These are phyloP conservation scores for Curvularia spicifera DNA, from an alignment of 2,329 filamentous ascomycete species.

Conservation along the genomic window DNA sequence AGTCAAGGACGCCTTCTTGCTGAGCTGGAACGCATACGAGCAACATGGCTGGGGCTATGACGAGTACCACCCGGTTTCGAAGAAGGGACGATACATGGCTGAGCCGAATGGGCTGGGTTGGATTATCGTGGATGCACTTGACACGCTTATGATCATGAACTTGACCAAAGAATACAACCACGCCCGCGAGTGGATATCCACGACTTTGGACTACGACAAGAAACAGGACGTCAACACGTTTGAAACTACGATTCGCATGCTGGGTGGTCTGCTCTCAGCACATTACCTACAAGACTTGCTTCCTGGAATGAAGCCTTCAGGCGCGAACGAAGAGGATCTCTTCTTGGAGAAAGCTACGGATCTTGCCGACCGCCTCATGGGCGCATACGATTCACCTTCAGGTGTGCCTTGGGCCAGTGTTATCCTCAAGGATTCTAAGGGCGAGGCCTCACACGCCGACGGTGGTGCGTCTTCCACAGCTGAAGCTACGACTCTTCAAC, in stretches of 20 bases:
- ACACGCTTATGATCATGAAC: slow-evolving; percentile 99
- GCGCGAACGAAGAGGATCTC: slow-evolving; percentile 80
- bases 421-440: slow-evolving; percentile 77
- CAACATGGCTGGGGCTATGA: slow-evolving; percentile 94
- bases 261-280: slow-evolving; percentile 89
- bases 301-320: slow-evolving; percentile 77
- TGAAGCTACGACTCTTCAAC: slow-evolving; percentile 88
- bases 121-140: slow-evolving; percentile 96
- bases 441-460: slow-evolving; percentile 82
- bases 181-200: slow-evolving; percentile 87
- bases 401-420: slow-evolving; percentile 91
- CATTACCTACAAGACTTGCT: slow-evolving; percentile 91
- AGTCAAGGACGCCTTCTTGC: slow-evolving; percentile 86
- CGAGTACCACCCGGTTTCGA: slow-evolving; percentile 83
- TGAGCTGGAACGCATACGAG: slow-evolving; percentile 93
- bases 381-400: slow-evolving; percentile 85
- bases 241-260: slow-evolving; percentile 97
- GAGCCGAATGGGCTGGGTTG: slow-evolving; percentile 83
- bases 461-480: slow-evolving; percentile 90
- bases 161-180: slow-evolving; percentile 82
- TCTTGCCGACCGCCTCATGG: slow-evolving; percentile 82
- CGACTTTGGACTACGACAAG: slow-evolving; percentile 82
- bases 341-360: slow-evolving; percentile 97
- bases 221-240: slow-evolving; percentile 97
- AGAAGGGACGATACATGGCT: slow-evolving; percentile 82